Base-by-base conservation (phyloP, 2,329 filamentous ascomycete species). In the Seiridium unicorne region DNA sequence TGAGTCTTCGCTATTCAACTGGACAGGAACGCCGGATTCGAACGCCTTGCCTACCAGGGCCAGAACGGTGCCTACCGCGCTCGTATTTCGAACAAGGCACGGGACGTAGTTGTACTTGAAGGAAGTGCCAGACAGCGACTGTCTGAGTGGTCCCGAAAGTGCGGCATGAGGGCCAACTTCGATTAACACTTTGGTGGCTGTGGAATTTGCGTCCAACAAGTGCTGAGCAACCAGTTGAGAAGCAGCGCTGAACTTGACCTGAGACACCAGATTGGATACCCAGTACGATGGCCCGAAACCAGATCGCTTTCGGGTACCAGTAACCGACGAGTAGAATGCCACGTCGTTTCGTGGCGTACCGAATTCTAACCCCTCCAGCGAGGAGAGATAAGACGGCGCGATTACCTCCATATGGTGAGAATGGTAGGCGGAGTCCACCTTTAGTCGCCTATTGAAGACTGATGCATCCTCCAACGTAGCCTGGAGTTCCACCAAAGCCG, bases 391-490 rank as follows among this genome's bases (percentile, higher is more conserved):
- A 6, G 61, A 59, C 2, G 61, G 46, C 0, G 60, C 63, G 2
- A 69, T 56, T 3, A 18, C 31, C 26, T 42, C 5, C 71, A 74
- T 72, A 10, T 69, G 66, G 11, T 66, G 61, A 0, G 72, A 74
- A 48, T 74, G 73, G 48, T 73, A 74, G 2, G 70, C 70, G 2
- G 65, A 46, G 0, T 63, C 55, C 1, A 72, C 66, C 32, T 63
- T 62, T 2, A 74, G 65, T 6, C 57, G 61, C 2, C 68, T 38
- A 31, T 13, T 31, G 31, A 59, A 58, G n/a, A 58, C 35, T 1
- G 51, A 44, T 35, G 68, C 62, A 31, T 66, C 61, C 5, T 63
- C 47, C 26, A 66, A 54, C 42, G 34, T 32, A n/a, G 48, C 32
- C 10, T 36, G 55, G 48, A 13, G 68, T 44, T 26, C 59, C 57